These are phyloP conservation scores for Yamadazyma nakazawae DNA, from an alignment of 805 yeast species.

Conservation along the genomic window DNA sequence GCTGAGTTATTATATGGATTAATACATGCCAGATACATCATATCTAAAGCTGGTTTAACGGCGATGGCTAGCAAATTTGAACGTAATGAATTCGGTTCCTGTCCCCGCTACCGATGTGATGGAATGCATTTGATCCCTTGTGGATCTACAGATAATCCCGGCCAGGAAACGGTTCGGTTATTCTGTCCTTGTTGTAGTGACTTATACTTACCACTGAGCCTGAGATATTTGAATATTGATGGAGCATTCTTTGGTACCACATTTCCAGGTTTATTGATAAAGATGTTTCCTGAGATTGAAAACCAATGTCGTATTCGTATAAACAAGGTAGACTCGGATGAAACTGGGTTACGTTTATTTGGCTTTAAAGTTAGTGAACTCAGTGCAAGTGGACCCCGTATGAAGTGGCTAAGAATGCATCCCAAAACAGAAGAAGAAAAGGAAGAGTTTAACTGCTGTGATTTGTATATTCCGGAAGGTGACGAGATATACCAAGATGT, in stretches of 20 bases:
- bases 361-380: slow-evolving; percentile 80
- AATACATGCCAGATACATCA: slow-evolving; percentile 87
- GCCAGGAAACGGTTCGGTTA: slow-evolving; percentile 85
- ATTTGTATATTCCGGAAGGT: slow-evolving; percentile 50
- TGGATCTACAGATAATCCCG: slow-evolving; percentile 88
- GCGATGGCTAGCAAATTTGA: slow-evolving; percentile 94
- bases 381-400: slow-evolving; percentile 84
- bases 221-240: slow-evolving; percentile 84
- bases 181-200: slow-evolving; percentile 96
- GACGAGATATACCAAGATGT: slow-evolving; percentile 17
- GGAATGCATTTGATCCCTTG: slow-evolving; percentile 88
- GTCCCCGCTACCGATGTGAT: slow-evolving; percentile 87
- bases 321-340: slow-evolving; percentile 45
- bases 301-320: slow-evolving; percentile 62
- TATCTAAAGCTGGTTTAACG: slow-evolving; percentile 85
- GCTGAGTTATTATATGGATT: slow-evolving; percentile 92
- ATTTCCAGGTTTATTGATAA: slow-evolving; percentile 88
- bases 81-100: slow-evolving; percentile 81
- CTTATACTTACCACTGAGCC: slow-evolving; percentile 79
- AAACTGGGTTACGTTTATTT: slow-evolving; percentile 72
- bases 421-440: slow-evolving; percentile 64
- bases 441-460: slow-evolving; percentile 62
- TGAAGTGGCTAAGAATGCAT: slow-evolving; percentile 86
- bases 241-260: slow-evolving; percentile 98
- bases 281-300: slow-evolving; percentile 88